Evolutionary conservation across 768 basidiomycete species (phyloP).

Genomic region (Lactarius sp.): DNA sequence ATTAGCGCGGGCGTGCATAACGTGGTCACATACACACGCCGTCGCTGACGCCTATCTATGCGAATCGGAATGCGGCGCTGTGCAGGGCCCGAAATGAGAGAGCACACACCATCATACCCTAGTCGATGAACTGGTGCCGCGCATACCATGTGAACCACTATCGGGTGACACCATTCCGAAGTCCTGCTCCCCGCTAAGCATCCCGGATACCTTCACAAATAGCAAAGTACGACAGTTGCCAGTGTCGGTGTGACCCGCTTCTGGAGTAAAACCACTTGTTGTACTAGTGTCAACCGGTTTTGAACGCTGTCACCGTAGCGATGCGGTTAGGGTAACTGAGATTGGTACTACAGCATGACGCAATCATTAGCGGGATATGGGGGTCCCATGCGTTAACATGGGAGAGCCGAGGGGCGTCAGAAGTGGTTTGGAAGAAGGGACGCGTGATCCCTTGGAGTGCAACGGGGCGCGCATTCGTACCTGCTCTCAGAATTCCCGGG

Average conservation of each 20-base stretch:
- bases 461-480: constrained; percentile 4
- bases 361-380: neutral
- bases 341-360: neutral
- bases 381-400: neutral
- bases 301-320: neutral
- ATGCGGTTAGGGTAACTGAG: neutral
- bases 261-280: neutral
- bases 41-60: neutral
- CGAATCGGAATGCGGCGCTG: constrained; percentile 2
- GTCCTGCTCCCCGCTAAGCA: neutral
- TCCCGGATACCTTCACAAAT: neutral
- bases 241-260: neutral
- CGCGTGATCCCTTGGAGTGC: constrained; percentile 5
- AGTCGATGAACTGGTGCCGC: neutral
- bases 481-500: neutral
- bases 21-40: neutral
- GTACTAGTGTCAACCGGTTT: neutral
- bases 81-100: constrained; percentile 1
- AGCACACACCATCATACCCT: neutral
- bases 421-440: neutral
- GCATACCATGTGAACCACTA: neutral
- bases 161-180: neutral
- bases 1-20: neutral
- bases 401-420: neutral
- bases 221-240: neutral